Evolutionary conservation across 1,284 basidiomycete species (phyloP).

Genomic region (Taiwanofungus camphoratus): DNA sequence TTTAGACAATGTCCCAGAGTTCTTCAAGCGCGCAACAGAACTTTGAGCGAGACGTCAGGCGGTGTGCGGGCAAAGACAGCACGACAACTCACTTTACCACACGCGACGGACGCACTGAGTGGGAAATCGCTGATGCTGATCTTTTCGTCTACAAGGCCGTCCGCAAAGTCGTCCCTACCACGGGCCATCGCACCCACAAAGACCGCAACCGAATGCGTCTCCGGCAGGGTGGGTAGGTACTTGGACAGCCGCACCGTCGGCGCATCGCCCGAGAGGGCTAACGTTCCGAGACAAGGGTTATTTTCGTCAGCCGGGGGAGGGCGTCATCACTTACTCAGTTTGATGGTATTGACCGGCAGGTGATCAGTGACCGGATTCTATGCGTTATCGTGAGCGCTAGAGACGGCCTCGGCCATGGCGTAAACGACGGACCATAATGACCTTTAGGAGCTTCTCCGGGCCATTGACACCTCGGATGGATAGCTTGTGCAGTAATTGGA

Average conservation of each 20-base stretch:
- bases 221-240: slow-evolving; percentile 80
- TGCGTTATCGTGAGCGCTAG: slow-evolving; percentile 10
- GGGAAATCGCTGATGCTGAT: slow-evolving; percentile 95
- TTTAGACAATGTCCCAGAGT: slow-evolving; percentile 35
- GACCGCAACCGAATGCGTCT: slow-evolving; percentile 87
- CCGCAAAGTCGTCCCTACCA: slow-evolving; percentile 95
- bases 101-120: slow-evolving; percentile 92
- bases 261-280: slow-evolving; percentile 90
- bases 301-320: slow-evolving; percentile 2
- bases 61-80: background rate
- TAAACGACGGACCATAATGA: slow-evolving; percentile 78
- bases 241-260: slow-evolving; percentile 77
- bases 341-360: slow-evolving; percentile 92
- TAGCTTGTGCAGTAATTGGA: slow-evolving; percentile 95
- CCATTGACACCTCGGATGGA: slow-evolving; percentile 95
- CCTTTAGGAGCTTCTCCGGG: slow-evolving; percentile 93
- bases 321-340: slow-evolving; percentile 68
- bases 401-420: no score
- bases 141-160: slow-evolving; percentile 95
- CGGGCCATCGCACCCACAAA: slow-evolving; percentile 98
- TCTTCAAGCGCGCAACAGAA: slow-evolving; percentile 38
- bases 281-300: slow-evolving; percentile 6
- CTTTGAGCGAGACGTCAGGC: slow-evolving; percentile 16
- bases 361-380: slow-evolving; percentile 97
- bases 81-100: slow-evolving; percentile 73